phyloP scores from a whole-genome alignment of 306 rosid species.

The Casuarina cunninghamiana region DNA sequence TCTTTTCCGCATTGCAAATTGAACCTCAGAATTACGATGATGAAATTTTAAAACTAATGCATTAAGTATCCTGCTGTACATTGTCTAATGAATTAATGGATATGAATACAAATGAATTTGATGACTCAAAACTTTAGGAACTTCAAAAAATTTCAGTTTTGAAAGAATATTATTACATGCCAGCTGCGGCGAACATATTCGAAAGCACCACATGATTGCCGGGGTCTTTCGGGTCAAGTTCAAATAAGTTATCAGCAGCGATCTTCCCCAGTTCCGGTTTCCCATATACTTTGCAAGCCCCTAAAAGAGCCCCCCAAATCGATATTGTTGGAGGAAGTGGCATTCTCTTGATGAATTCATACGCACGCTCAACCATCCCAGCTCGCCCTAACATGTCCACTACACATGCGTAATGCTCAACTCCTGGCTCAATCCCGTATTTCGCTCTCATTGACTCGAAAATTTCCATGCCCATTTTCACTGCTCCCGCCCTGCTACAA shows the following conservation, averaged over 20 bases:
- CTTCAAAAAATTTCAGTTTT: not conserved
- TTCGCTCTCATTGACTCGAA: conserved; percentile 63
- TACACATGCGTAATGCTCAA: conserved; percentile 84
- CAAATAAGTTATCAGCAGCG: conserved; percentile 74
- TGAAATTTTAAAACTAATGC: not conserved
- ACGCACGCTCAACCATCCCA: conserved; percentile 83
- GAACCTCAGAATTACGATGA: not conserved
- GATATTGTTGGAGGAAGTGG: conserved; percentile 68
- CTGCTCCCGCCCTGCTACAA: conserved; percentile 77
- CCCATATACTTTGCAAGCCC: conserved; percentile 75
- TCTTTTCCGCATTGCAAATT: not conserved
- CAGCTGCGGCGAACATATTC: conserved; percentile 75
- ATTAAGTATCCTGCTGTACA: not conserved
- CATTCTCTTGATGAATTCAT: conserved; percentile 64
- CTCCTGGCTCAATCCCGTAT: conserved; percentile 61
- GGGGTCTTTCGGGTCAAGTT: conserved; percentile 84
- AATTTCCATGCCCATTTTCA: conserved; percentile 64
- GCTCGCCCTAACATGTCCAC: conserved; percentile 81
- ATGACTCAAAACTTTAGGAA: not conserved
- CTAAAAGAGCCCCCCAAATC: conserved; percentile 88
- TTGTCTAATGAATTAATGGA: conserved; percentile 1
- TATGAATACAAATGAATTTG: not conserved
- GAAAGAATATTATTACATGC: conserved; percentile 53
- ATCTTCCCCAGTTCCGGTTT: conserved; percentile 70
- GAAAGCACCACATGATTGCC: conserved; percentile 89